phyloP scores from a whole-genome alignment of 805 yeast species.

The Teunomyces gatunensis region DNA sequence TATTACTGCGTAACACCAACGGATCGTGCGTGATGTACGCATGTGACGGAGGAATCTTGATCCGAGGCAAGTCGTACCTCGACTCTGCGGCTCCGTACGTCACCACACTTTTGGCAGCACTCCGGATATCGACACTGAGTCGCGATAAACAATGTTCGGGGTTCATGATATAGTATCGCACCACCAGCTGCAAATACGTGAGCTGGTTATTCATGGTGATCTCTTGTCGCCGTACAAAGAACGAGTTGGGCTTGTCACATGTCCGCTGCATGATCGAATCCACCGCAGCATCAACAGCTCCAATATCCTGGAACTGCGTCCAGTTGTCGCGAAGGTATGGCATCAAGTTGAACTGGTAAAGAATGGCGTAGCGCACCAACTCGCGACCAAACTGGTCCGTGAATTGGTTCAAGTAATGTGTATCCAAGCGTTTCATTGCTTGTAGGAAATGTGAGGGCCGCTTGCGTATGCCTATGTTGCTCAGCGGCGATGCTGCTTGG shows the following conservation, averaged over 20 bases:
- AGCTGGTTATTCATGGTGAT: slow-evolving; percentile 7
- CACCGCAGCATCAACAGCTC: background rate
- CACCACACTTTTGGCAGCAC: slow-evolving; percentile 6
- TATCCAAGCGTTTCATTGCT: slow-evolving; percentile 10
- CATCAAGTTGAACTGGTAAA: slow-evolving; percentile 10
- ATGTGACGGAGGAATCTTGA: slow-evolving; percentile 3
- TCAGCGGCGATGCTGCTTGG: slow-evolving; percentile 1
- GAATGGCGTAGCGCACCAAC: slow-evolving; percentile 8
- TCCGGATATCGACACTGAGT: slow-evolving; percentile 10
- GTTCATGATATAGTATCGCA: slow-evolving; percentile 11
- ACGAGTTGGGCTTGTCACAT: slow-evolving; percentile 7
- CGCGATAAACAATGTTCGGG: slow-evolving; percentile 10
- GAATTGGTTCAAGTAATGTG: slow-evolving; percentile 11
- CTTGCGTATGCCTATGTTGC: background rate
- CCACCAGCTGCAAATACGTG: slow-evolving; percentile 12
- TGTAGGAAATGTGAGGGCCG: slow-evolving; percentile 7
- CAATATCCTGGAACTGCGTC: background rate
- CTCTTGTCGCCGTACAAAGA: slow-evolving; percentile 8
- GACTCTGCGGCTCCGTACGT: slow-evolving; percentile 6
- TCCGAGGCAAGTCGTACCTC: background rate
- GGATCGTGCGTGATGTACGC: slow-evolving; percentile 8
- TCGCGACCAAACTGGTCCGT: slow-evolving; percentile 12
- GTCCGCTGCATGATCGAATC: background rate
- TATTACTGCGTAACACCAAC: slow-evolving; percentile 9
- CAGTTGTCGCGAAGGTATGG: slow-evolving; percentile 10